phyloP scores from a whole-genome alignment of 2,329 filamentous ascomycete genomes.

The Fusarium solani-melongenae region DNA sequence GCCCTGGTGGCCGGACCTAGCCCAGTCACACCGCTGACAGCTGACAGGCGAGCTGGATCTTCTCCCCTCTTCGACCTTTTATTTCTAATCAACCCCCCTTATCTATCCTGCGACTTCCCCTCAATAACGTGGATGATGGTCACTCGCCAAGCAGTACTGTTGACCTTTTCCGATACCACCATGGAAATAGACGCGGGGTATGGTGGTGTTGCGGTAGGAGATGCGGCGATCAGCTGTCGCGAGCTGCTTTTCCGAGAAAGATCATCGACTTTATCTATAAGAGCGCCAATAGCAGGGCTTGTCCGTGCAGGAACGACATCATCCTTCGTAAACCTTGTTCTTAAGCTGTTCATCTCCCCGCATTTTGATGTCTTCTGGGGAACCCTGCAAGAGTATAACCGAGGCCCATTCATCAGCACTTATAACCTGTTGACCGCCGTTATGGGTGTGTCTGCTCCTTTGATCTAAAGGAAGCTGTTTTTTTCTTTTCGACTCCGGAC shows the following conservation, averaged over 20 bases:
- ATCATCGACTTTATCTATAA: background rate
- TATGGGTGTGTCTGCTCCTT: background rate
- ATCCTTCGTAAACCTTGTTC: conserved; percentile 9
- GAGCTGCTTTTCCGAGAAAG: conserved; percentile 1
- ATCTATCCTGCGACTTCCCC: background rate
- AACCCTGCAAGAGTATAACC: background rate
- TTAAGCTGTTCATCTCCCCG: conserved; percentile 16
- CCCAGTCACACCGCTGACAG: background rate
- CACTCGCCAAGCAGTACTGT: background rate
- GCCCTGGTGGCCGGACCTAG: background rate
- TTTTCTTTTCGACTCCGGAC: background rate
- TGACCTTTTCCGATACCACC: background rate
- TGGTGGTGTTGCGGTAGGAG: background rate
- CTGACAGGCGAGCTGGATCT: background rate
- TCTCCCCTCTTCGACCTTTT: background rate
- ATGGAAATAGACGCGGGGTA: background rate
- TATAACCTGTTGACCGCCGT: background rate
- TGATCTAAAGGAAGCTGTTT: too few species aligned
- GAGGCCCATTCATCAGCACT: background rate
- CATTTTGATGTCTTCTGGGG: conserved; percentile 20
- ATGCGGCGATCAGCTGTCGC: background rate
- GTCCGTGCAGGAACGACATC: background rate
- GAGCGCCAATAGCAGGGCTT: background rate
- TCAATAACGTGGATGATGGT: background rate
- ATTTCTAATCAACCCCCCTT: background rate